A percentile compares a stretch with the other conserved stretches of the same genome.
Conservation (phyloP, 2,329 filamentous ascomycete genomes). For the Thyridium curvatum region DNA sequence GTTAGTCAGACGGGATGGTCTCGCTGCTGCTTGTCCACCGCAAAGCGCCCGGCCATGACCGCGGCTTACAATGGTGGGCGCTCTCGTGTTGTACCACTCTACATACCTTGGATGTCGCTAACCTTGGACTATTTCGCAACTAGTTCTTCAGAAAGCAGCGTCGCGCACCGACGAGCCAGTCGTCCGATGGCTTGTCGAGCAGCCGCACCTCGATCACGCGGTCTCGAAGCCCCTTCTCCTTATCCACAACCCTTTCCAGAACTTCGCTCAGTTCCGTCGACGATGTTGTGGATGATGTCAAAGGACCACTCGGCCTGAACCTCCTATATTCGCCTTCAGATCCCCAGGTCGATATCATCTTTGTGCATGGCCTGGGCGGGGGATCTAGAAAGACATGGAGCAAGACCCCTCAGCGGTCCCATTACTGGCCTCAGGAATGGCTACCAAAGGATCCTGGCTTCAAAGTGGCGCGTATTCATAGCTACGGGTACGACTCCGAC, state of each 20-base stretch:
- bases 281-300: conserved; percentile 5
- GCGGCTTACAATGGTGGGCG: no score
- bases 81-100: no score
- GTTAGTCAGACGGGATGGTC: no score
- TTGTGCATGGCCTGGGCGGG: conserved; percentile 33
- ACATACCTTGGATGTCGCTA: no score
- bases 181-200: background rate
- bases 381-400: conserved; percentile 28
- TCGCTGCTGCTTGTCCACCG: no score
- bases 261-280: background rate
- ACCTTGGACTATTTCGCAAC: no score
- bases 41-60: no score
- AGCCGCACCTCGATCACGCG: background rate
- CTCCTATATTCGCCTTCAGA: conserved; percentile 9
- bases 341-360: conserved; percentile 21
- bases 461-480: conserved; percentile 21
- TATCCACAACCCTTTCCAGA: background rate
- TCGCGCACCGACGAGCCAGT: background rate
- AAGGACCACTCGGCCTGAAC: conserved; percentile 11
- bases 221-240: background rate
- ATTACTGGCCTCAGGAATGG: conserved; percentile 30
- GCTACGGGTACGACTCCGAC: conserved; percentile 28
- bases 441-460: conserved; percentile 23
- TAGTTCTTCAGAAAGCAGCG: background rate
- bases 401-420: conserved; percentile 12